These are phyloP conservation scores for Spinellus fusiger DNA, from an alignment of 192 early-diverging fungal genomes.

Conservation along the genomic window DNA sequence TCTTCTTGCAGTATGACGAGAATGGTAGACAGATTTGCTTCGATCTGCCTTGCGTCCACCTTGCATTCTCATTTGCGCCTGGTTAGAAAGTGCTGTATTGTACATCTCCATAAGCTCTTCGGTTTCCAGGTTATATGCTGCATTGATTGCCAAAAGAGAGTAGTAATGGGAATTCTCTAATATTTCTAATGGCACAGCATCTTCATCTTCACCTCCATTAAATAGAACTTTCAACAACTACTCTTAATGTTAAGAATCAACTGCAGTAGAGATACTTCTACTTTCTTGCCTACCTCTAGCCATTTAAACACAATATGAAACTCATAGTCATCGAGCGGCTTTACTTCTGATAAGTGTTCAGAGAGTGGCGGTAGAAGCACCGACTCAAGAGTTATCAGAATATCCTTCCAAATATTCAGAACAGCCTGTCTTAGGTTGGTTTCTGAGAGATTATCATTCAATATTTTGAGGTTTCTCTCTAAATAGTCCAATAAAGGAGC, in stretches of 20 bases:
- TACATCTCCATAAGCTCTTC: constrained; percentile 62
- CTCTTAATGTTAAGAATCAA: background rate
- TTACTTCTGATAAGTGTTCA: constrained; percentile 47
- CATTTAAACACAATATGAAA: constrained; percentile 64
- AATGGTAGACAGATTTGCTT: constrained; percentile 35
- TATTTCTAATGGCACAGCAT: constrained; percentile 53
- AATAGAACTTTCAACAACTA: constrained; percentile 68
- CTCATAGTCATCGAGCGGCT: constrained; percentile 59
- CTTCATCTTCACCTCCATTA: constrained; percentile 64
- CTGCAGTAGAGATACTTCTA: background rate
- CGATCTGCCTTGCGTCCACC: constrained; percentile 36
- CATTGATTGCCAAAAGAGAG: constrained; percentile 54
- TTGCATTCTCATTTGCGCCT: constrained; percentile 21
- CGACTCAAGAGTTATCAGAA: constrained; percentile 58
- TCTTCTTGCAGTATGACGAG: constrained; percentile 24
- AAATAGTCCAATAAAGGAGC: constrained; percentile 70
- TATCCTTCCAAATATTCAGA: constrained; percentile 66
- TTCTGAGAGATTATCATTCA: constrained; percentile 62
- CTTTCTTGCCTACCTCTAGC: constrained; percentile 40
- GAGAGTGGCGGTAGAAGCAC: constrained; percentile 68
- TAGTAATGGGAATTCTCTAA: constrained; percentile 62
- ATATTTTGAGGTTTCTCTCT: constrained; percentile 59
- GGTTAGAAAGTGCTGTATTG: constrained; percentile 27
- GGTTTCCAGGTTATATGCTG: constrained; percentile 62
- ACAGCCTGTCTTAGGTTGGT: constrained; percentile 61